A percentile compares a stretch with the other conserved stretches of the same genome.
These are phyloP conservation scores for barley (Hordeum vulgare) DNA, from an alignment of 176 grass and related monocot species.

Conservation along the genomic window MorexV3_pseudomolecules_assembly NC_058522.1:491908581-491909080, in stretches of 20 bases:
- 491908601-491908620: not conserved
- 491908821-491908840: too few relatives aligned
- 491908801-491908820: too few relatives aligned
- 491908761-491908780: too few relatives aligned
- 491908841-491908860: not conserved
- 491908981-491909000: not conserved
- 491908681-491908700: not conserved
- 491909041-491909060: not conserved
- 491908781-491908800: not conserved
- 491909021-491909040: not conserved
- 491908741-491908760: too few relatives aligned
- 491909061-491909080: not conserved
- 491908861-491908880: not conserved
- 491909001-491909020: not conserved
- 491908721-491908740: too few relatives aligned
- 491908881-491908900: constrained; percentile 37
- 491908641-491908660: not conserved
- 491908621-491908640: not conserved
- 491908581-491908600: not conserved
- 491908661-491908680: not conserved
- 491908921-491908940: not conserved
- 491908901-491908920: constrained; percentile 3
- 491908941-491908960: not conserved
- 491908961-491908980: not conserved
- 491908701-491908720: too few relatives aligned